phyloP scores from a whole-genome alignment of 331 rosid species.

The Dryas integrifolia region DNA sequence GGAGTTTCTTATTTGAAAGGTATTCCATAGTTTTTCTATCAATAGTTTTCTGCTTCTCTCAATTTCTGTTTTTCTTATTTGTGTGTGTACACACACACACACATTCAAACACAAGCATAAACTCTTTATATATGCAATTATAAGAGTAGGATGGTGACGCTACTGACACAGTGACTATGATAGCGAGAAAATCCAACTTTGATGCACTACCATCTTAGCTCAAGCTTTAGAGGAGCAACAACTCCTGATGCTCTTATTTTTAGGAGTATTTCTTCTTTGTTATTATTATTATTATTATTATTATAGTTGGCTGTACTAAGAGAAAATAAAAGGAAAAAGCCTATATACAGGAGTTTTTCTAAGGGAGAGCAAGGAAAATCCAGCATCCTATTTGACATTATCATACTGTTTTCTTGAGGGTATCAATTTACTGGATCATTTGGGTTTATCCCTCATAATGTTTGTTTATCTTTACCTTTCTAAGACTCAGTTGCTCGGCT shows the following conservation, averaged over 20 bases:
- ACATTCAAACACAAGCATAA: neutral
- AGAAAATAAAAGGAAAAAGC: neutral
- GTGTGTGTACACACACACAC: neutral
- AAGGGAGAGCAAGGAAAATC: neutral
- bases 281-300: neutral
- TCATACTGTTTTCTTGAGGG: neutral
- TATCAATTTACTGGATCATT: neutral
- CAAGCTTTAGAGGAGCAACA: neutral
- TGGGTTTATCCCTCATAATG: neutral
- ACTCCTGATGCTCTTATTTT: neutral
- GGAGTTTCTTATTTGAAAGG: constrained; percentile 66
- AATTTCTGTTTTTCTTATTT: neutral
- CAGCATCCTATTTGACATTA: neutral
- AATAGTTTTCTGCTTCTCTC: constrained; percentile 15
- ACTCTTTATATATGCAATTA: neutral
- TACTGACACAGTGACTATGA: neutral
- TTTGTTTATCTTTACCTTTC: constrained; percentile 15
- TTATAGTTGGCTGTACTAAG: neutral
- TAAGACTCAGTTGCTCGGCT: constrained; percentile 7
- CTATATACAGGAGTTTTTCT: neutral
- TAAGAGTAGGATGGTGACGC: neutral
- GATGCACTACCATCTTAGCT: neutral
- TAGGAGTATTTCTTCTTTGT: neutral
- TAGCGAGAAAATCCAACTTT: neutral
- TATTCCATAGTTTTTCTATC: constrained; percentile 25